phyloP scores from a whole-genome alignment of 225 moss, liverwort and hornwort genomes.

The Thuidium tamariscinum region DNA sequence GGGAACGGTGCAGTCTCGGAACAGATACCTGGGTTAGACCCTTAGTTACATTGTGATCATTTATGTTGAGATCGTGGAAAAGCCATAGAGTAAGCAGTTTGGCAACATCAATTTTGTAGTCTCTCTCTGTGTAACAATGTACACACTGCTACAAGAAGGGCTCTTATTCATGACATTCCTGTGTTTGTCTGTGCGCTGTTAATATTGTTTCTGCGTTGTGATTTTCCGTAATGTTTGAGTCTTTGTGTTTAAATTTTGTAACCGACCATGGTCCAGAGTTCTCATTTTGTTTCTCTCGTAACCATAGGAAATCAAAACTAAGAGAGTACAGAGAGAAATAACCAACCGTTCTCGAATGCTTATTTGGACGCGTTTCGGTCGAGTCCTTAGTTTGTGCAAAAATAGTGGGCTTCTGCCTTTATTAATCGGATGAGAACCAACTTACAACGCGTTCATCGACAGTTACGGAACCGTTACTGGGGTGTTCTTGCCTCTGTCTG shows the following conservation, averaged over 20 bases:
- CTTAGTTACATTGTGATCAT: not conserved
- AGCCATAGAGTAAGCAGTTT: not conserved
- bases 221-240: not conserved
- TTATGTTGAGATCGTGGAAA: not conserved
- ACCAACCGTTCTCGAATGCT: not conserved
- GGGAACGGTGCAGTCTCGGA: not conserved
- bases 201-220: not conserved
- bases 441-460: not conserved
- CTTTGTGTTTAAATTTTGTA: not conserved
- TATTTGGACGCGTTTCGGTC: not conserved
- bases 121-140: not conserved
- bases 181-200: not conserved
- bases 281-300: not conserved
- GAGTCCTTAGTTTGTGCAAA: not conserved
- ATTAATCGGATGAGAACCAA: not conserved
- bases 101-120: not conserved
- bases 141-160: not conserved
- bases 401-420: not conserved
- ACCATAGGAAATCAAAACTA: too few species aligned
- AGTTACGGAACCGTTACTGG: not conserved
- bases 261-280: not conserved
- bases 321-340: too few species aligned
- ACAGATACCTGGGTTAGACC: not conserved
- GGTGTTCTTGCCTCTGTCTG: not conserved
- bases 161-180: not conserved